A percentile compares a stretch with the other conserved stretches of the same genome.
Conservation (phyloP, 1,139 yeast genomes). For the Suhomyces yuchorum region DNA sequence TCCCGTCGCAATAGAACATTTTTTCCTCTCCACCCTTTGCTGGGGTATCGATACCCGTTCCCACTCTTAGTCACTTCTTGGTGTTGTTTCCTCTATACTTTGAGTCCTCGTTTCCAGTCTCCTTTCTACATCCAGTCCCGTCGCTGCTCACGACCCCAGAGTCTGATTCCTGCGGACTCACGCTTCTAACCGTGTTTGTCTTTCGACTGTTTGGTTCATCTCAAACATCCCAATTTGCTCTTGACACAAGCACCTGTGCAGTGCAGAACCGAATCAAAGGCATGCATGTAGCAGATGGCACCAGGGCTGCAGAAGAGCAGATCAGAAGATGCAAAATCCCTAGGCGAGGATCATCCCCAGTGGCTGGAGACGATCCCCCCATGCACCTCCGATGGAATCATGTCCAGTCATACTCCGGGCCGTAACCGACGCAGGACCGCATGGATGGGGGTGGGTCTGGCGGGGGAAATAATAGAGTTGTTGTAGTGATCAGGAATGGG, state of each 20-base stretch:
- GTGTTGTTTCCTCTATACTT: no score
- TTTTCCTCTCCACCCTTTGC: no score
- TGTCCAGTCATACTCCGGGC: background rate
- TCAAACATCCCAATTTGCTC: background rate
- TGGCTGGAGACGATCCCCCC: background rate
- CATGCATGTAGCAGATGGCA: background rate
- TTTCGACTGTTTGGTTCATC: background rate
- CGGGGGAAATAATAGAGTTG: background rate
- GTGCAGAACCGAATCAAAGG: background rate
- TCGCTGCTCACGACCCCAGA: no score
- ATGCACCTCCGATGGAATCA: background rate
- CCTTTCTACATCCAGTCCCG: no score
- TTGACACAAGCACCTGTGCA: background rate
- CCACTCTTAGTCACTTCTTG: no score
- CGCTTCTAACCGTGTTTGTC: background rate
- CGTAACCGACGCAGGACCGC: background rate
- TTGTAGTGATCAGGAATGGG: background rate
- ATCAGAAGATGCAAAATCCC: conserved; percentile 1
- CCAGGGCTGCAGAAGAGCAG: conserved; percentile 1
- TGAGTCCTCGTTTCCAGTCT: no score
- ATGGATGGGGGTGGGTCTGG: background rate
- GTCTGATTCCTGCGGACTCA: background rate
- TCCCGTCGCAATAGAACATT: no score
- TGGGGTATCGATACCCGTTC: no score
- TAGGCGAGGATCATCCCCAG: conserved; percentile 1